Conservation (phyloP, 306 rosid genomes). For the Trifolium fragiferum region DNA sequence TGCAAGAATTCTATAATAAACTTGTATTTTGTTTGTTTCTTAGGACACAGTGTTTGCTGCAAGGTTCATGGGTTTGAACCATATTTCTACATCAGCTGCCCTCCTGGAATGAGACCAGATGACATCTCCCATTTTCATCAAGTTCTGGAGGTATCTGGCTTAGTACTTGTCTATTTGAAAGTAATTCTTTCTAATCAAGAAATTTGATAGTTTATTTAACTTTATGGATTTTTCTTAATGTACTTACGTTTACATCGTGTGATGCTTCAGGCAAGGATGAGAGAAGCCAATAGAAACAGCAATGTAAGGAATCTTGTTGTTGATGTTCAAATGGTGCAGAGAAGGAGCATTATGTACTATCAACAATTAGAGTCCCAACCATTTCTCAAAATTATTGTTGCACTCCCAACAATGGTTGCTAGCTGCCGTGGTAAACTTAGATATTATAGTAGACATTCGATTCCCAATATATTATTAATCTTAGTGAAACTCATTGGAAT, state of each 20-base stretch:
- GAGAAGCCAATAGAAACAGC: conserved; percentile 81
- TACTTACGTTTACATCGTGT: conserved; percentile 29
- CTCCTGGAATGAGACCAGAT: conserved; percentile 93
- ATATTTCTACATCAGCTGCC: conserved; percentile 85
- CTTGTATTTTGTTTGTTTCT: conserved; percentile 36
- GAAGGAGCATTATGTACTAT: conserved; percentile 89
- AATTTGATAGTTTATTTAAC: conserved; percentile 11
- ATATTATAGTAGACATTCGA: conserved; percentile 29
- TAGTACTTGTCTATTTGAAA: conserved; percentile 19
- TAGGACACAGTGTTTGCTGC: conserved; percentile 96
- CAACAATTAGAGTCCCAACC: conserved; percentile 76
- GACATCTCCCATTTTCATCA: conserved; percentile 77
- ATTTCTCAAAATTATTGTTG: conserved; percentile 91
- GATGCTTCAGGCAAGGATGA: conserved; percentile 77
- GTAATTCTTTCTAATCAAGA: conserved; percentile 11
- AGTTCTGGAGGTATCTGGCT: conserved; percentile 73
- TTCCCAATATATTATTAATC: conserved; percentile 29
- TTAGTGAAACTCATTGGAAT: conserved; percentile 18
- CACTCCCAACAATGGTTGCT: conserved; percentile 95
- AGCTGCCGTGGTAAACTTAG: conserved; percentile 85
- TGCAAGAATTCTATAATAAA: conserved; percentile 30
- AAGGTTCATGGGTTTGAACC: conserved; percentile 97
- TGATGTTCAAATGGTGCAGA: conserved; percentile 81
- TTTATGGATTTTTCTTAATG: conserved; percentile 20
- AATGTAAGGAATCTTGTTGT: conserved; percentile 69